Evolutionary conservation across 2,329 filamentous ascomycete species (phyloP).

Genomic region (Pseudopithomyces chartarum): DNA sequence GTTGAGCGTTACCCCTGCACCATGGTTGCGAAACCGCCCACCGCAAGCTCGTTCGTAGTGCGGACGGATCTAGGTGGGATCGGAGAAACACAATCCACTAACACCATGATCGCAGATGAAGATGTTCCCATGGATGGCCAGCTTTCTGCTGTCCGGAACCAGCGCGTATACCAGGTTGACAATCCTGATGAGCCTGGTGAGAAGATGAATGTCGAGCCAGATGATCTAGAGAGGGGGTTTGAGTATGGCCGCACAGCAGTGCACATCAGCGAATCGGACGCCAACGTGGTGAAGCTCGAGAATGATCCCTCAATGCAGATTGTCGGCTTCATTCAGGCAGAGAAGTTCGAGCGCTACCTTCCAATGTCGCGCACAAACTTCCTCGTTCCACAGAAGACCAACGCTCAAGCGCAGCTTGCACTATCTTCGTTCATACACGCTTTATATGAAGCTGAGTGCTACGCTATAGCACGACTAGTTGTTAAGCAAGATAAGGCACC

Average conservation of each 20-base stretch:
- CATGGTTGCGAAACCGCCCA: slow-evolving; percentile 73
- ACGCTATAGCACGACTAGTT: slow-evolving; percentile 85
- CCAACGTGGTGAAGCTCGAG: slow-evolving; percentile 86
- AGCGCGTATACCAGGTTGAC: slow-evolving; percentile 80
- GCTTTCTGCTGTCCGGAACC: slow-evolving; percentile 73
- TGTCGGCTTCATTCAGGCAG: slow-evolving; percentile 79
- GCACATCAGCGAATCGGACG: slow-evolving; percentile 82
- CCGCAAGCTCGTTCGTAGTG: slow-evolving; percentile 77
- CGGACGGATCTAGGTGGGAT: slow-evolving; percentile 49
- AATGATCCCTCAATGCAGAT: slow-evolving; percentile 77
- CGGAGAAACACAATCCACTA: slow-evolving; percentile 60
- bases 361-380: slow-evolving; percentile 81
- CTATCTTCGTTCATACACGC: slow-evolving; percentile 90
- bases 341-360: slow-evolving; percentile 82
- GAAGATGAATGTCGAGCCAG: slow-evolving; percentile 79
- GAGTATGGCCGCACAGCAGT: slow-evolving; percentile 93
- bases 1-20: slow-evolving; percentile 92
- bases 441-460: slow-evolving; percentile 81
- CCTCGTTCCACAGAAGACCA: slow-evolving; percentile 75
- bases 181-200: slow-evolving; percentile 76
- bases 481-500: slow-evolving; percentile 82
- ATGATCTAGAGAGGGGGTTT: slow-evolving; percentile 89
- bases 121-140: slow-evolving; percentile 39
- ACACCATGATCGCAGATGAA: slow-evolving; percentile 51
- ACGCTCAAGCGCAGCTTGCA: slow-evolving; percentile 81